Evolutionary conservation across 1,139 yeast species (phyloP).

Genomic region (Trichomonascaceae sp.): DNA sequence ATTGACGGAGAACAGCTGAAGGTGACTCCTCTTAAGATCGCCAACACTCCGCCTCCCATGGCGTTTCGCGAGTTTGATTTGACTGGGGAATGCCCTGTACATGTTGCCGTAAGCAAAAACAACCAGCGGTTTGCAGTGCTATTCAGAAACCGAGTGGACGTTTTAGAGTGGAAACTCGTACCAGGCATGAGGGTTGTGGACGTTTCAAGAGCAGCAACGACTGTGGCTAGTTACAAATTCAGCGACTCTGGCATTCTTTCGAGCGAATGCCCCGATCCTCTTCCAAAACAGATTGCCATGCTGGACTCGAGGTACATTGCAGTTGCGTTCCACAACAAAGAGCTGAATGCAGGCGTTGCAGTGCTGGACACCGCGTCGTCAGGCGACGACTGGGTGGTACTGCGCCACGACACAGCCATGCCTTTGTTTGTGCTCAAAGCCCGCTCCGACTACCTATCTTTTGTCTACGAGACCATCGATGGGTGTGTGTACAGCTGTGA

Average conservation of each 20-base stretch:
- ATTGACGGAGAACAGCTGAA: constrained; percentile 65
- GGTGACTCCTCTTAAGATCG: constrained; percentile 70
- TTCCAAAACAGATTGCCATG: constrained; percentile 52
- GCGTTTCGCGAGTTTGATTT: constrained; percentile 54
- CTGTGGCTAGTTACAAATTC: too few species aligned
- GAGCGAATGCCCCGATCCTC: constrained; percentile 30
- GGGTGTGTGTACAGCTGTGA: constrained; percentile 40
- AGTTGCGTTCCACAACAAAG: constrained; percentile 38
- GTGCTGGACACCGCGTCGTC: too few species aligned
- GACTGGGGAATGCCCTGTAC: constrained; percentile 36
- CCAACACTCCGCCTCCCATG: constrained; percentile 94
- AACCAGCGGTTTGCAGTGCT: constrained; percentile 49
- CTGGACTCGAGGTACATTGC: constrained; percentile 42
- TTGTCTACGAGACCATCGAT: constrained; percentile 50
- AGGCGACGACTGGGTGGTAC: too few species aligned
- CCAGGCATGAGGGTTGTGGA: too few species aligned
- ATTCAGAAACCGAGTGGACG: constrained; percentile 30
- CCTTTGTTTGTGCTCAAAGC: constrained; percentile 44
- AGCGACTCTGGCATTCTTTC: constrained; percentile 23
- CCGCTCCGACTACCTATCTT: constrained; percentile 38
- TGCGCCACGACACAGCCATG: too few species aligned
- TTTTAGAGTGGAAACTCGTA: constrained; percentile 35
- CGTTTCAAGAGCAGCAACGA: too few species aligned
- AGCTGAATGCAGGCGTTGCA: constrained; percentile 8
- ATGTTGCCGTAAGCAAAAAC: constrained; percentile 50